Conservation (phyloP, 2,329 filamentous ascomycete genomes). For the Emmonsia crescens region DNA sequence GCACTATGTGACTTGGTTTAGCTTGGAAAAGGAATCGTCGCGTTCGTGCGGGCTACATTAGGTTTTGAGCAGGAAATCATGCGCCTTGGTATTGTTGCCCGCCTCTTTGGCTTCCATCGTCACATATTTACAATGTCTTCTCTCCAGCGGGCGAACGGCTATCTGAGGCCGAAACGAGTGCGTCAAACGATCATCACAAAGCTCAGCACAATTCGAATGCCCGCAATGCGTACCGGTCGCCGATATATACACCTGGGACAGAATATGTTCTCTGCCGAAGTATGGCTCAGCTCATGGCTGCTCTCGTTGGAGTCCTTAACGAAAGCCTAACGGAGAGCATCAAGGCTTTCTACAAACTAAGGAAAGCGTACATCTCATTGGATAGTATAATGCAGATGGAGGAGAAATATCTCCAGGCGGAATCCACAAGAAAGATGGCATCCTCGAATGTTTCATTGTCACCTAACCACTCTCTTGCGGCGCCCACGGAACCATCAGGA, state of each 20-base stretch:
- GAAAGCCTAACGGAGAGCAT: conserved; percentile 87
- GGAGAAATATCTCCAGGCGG: conserved; percentile 42
- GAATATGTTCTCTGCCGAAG: conserved; percentile 80
- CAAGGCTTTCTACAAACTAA: conserved; percentile 82
- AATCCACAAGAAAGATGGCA: conserved; percentile 6
- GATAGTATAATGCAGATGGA: conserved; percentile 70
- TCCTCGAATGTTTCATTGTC: conserved; percentile 10
- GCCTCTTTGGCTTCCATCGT: conserved; percentile 14
- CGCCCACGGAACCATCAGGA: background rate
- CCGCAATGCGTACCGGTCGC: conserved; percentile 42
- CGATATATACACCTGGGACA: conserved; percentile 69
- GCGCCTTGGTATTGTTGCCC: conserved; percentile 49
- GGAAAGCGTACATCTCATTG: conserved; percentile 76
- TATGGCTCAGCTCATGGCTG: conserved; percentile 78
- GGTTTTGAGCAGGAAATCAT: conserved; percentile 90
- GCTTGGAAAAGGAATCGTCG: conserved; percentile 68
- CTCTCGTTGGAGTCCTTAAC: conserved; percentile 78
- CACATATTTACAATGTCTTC: background rate
- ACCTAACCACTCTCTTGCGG: conserved; percentile 8
- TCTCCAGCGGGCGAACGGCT: conserved; percentile 55
- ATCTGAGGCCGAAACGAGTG: conserved; percentile 62
- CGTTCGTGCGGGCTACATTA: conserved; percentile 74
- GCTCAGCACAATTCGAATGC: conserved; percentile 53
- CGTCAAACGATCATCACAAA: conserved; percentile 64
- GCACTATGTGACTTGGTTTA: conserved; percentile 24